phyloP scores from a whole-genome alignment of 345 rosid species.

The Gossypium mustelinum region DNA sequence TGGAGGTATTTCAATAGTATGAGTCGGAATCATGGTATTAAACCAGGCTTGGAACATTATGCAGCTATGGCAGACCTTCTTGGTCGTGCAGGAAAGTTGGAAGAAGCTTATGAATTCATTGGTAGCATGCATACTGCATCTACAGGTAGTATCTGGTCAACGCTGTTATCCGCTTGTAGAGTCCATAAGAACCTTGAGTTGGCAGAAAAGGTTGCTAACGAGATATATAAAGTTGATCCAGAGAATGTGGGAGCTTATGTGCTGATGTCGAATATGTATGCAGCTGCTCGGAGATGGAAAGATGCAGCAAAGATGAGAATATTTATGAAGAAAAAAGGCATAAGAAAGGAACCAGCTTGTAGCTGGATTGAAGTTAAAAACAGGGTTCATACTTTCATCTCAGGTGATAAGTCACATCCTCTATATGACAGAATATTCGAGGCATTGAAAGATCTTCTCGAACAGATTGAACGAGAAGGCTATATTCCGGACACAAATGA shows the following conservation, averaged over 20 bases:
- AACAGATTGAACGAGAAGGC: slow-evolving; percentile 70
- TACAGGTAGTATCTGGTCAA: slow-evolving; percentile 63
- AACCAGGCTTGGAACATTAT: slow-evolving; percentile 70
- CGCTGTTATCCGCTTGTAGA: slow-evolving; percentile 68
- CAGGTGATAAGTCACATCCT: slow-evolving; percentile 77
- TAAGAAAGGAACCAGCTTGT: slow-evolving; percentile 69
- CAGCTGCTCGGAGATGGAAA: slow-evolving; percentile 61
- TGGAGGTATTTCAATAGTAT: slow-evolving; percentile 57
- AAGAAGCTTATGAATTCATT: slow-evolving; percentile 70
- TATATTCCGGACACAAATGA: slow-evolving; percentile 61
- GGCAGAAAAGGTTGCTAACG: slow-evolving; percentile 63
- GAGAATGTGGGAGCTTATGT: slow-evolving; percentile 67
- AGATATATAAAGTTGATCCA: slow-evolving; percentile 54
- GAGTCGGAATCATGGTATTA: slow-evolving; percentile 49
- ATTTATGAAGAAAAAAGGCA: slow-evolving; percentile 47
- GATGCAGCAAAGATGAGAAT: slow-evolving; percentile 52
- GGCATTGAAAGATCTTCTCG: slow-evolving; percentile 41
- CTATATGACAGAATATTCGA: slow-evolving; percentile 37
- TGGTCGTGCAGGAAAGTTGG: slow-evolving; percentile 80
- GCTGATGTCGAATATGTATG: slow-evolving; percentile 69
- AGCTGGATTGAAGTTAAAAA: slow-evolving; percentile 78
- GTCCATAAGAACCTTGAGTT: slow-evolving; percentile 69
- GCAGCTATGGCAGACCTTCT: slow-evolving; percentile 85
- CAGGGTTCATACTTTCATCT: slow-evolving; percentile 57
- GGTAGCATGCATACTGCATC: slow-evolving; percentile 43